Evolutionary conservation across 192 early-diverging fungal species (phyloP).

Genomic region (Backusella sp.): DNA sequence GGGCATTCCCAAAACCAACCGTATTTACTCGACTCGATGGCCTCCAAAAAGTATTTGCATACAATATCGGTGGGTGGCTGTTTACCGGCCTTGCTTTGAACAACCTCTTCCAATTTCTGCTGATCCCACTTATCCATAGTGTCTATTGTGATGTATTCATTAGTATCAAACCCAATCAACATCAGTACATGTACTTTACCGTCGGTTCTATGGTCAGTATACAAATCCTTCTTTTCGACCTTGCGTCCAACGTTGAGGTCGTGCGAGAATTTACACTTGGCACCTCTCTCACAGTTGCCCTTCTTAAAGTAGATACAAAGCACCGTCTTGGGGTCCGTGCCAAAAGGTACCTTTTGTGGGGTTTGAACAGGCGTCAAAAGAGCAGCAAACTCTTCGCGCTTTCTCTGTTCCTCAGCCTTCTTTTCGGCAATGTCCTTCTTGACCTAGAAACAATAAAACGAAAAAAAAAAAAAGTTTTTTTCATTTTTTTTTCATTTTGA

Average conservation of each 20-base stretch:
- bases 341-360: conserved; percentile 96
- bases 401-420: conserved; percentile 81
- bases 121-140: conserved; percentile 99
- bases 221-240: conserved; percentile 88
- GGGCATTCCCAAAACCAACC: conserved; percentile 99
- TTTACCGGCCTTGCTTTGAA: conserved; percentile 81
- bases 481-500: not conserved
- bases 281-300: conserved; percentile 87
- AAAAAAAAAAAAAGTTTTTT: no score
- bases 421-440: conserved; percentile 70
- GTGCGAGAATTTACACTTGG: conserved; percentile 98
- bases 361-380: conserved; percentile 87
- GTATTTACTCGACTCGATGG: conserved; percentile 93
- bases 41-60: conserved; percentile 97
- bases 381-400: conserved; percentile 86
- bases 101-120: conserved; percentile 84
- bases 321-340: conserved; percentile 94
- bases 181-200: conserved; percentile 28
- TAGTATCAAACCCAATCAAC: not conserved
- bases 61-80: conserved; percentile 95
- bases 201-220: conserved; percentile 80
- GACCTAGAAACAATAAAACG: not conserved
- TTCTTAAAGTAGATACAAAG: conserved; percentile 92
- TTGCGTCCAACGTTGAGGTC: conserved; percentile 89
- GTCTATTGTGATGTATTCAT: conserved; percentile 42